phyloP scores from a whole-genome alignment of 805 yeast species.

The Kodamaea leandrae region DNA sequence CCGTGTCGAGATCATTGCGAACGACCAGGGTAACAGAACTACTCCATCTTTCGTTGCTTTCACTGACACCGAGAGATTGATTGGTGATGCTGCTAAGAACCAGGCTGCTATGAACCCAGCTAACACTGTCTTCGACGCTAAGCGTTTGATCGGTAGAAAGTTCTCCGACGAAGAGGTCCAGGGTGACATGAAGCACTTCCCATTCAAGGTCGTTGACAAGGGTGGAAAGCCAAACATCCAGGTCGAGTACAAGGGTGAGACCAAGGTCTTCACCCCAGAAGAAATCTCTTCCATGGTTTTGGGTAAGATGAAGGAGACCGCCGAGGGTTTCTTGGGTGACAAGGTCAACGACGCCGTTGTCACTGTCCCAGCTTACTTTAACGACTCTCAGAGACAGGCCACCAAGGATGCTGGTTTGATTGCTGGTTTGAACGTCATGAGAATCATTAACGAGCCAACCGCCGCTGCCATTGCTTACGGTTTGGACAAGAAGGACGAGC shows the following conservation, averaged over 20 bases:
- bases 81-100: constrained; percentile 35
- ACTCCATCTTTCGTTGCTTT: constrained; percentile 33
- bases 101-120: constrained; percentile 35
- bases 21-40: constrained; percentile 35
- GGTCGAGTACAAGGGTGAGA: constrained; percentile 33
- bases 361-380: constrained; percentile 34
- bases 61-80: constrained; percentile 34
- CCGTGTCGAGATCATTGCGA: constrained; percentile 33
- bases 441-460: constrained; percentile 35
- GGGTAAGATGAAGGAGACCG: constrained; percentile 34
- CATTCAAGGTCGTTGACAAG: constrained; percentile 31
- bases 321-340: constrained; percentile 29
- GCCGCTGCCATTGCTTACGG: constrained; percentile 37
- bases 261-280: constrained; percentile 33
- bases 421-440: constrained; percentile 34
- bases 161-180: constrained; percentile 28
- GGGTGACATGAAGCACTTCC: constrained; percentile 31
- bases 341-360: constrained; percentile 29
- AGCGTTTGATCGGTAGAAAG: constrained; percentile 34
- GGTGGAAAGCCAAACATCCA: constrained; percentile 29
- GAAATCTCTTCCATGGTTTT: constrained; percentile 32
- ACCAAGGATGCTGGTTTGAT: constrained; percentile 36
- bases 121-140: constrained; percentile 33
- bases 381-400: constrained; percentile 34
- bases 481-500: constrained; percentile 52